Evolutionary conservation across 257 asterid species (phyloP), one percentile per base, ranked within the genome.

Genomic region (Dorcoceras hygrometricum): DNA sequence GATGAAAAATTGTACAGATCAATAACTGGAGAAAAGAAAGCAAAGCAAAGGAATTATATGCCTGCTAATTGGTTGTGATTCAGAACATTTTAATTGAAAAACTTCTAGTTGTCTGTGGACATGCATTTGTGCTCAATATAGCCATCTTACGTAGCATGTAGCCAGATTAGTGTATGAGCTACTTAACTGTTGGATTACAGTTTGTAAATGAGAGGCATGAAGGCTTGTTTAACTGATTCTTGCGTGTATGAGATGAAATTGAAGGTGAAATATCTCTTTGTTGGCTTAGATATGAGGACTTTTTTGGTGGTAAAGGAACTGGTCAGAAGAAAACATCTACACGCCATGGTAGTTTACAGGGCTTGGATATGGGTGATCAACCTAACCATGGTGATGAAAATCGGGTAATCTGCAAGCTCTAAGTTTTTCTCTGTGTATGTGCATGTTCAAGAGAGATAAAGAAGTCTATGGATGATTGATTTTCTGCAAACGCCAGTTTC

Each of bases 211-310:
- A 39, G 24, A 66, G 24, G 65, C 36, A 16, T 39, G 61, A 54
- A 75, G 68, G 43, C 65, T 65, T 67, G 36, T 43, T 62, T 62
- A 27, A 62, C 51, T 67, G 46, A 65, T 58, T 72, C 14, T 66
- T 66, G 26, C 24, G 8, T 26, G 16, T 63, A 23, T 70, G 27
- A 28, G 60, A 31, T 36, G 46, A 63, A 65, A 34, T 65, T 54
- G 18, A 28, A 62, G 66, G 63, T 56, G 26, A 14, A 18, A 66
- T 23, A 53, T 27, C 39, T 73, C 26, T 79, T 62, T 77, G 46
- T 71, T 62, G 50, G 31, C 67, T 66, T 75, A 91, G 98, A 74
- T 91, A 89, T 73, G 95, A 87, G 23, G 97, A 88, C 66, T 88
- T 90, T 77, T 94, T 94, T 83, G 88, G 78, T 66, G 77, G 75